Percentiles rank a stretch among this genome's conserved stretches.
Conservation (phyloP, 768 basidiomycete species). For the Tubosaeta sp. region DNA sequence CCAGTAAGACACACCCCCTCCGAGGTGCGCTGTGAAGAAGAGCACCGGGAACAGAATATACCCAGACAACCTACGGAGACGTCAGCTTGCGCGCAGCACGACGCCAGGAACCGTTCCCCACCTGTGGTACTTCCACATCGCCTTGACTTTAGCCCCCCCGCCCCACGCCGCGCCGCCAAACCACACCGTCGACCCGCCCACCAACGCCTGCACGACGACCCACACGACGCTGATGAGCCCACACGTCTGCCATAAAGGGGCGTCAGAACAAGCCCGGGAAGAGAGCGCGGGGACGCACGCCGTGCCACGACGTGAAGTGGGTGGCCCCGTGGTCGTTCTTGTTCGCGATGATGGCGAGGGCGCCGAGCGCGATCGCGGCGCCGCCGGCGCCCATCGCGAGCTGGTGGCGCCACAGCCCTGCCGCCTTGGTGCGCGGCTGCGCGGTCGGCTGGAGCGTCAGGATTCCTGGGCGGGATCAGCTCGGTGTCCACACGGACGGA, state of each 20-base stretch:
- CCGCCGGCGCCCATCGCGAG: conserved; percentile 50
- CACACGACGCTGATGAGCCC: conserved; percentile 61
- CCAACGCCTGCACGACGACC: conserved; percentile 53
- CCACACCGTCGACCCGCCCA: conserved; percentile 81
- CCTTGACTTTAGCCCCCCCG: conserved; percentile 65
- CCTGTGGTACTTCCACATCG: conserved; percentile 84
- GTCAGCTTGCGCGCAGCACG: background rate
- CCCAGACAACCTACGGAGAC: conserved; percentile 55
- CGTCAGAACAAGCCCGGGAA: background rate
- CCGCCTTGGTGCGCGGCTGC: conserved; percentile 58
- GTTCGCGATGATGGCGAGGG: conserved; percentile 56
- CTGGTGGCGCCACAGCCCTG: conserved; percentile 70
- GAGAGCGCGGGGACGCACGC: conserved; percentile 38
- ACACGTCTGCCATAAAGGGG: conserved; percentile 43
- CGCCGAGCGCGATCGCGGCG: conserved; percentile 56
- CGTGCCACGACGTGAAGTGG: conserved; percentile 77
- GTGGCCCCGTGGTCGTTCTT: conserved; percentile 47
- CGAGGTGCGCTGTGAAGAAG: conserved; percentile 61
- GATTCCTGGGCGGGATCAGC: conserved; percentile 43
- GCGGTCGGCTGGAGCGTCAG: conserved; percentile 73
- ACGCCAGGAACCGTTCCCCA: conserved; percentile 19
- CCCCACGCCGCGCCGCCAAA: conserved; percentile 65
- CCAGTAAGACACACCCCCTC: conserved; percentile 70
- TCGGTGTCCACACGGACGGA: too few relatives aligned
- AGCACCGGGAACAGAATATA: conserved; percentile 63